Base-by-base conservation (phyloP, 441 rosid genomes). In the Adansonia madagascariensis region DNA sequence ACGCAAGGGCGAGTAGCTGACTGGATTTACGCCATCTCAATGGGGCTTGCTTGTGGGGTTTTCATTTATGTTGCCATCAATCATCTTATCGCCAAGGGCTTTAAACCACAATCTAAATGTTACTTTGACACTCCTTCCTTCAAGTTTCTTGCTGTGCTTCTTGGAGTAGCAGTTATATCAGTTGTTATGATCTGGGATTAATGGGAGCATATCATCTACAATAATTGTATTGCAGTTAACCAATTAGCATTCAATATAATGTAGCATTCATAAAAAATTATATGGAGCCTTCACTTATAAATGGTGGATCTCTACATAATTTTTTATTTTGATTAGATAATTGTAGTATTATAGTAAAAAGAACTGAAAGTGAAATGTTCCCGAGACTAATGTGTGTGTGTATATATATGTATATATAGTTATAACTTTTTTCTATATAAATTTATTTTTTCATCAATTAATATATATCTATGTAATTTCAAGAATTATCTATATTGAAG, bases 31-130 rank as follows among this genome's bases (percentile, higher is more conserved):
- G 93, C 93, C 2, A 89, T 91, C 69, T 81, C 95, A 0, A 88
- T 89, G 93, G 82, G 89, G 64, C 47, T 89, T 24, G 93, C 95
- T 44, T 87, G 92, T 52, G 95, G 95, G 46, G 85, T 91, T 14
- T 91, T 91, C 57, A 56, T 89, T 11, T 91, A 85, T n/a, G 92
- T 91, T 12, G 89, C 93, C 71, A 86, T 88, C 77, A 89, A 91
- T 80, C 93, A 89, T 79, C 92, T 91, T 6, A 91, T 91, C 7
- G 73, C 88, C 61, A 91, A 89, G 70, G 93, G 95, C 24, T 91
- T 86, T 71, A 83, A 80, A 80, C 91, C 92, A 18, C 86, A 83
- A 52, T 60, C 75, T 8, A 50, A 77, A 11, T 84, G 88, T 53
- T 74, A 41, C 55, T 85, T 85, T 35, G 89, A 88, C 70, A 85